These are phyloP conservation scores for Diplocarpon rosae DNA, from an alignment of 2,329 filamentous ascomycete species.

Conservation along the genomic window DNA sequence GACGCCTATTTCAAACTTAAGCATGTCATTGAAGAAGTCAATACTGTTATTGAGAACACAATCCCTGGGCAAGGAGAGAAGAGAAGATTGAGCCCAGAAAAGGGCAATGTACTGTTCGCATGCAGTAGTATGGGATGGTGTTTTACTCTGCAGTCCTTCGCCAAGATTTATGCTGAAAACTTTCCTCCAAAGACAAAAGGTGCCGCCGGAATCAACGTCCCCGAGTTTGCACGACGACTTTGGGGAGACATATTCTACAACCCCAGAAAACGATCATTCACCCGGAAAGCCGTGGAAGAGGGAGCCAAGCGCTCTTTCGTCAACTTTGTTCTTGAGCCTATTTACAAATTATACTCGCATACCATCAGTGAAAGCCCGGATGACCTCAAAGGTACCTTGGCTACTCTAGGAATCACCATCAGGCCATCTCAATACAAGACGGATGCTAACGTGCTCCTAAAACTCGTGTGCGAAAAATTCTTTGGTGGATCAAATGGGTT, in stretches of 20 bases:
- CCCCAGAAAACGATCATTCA: constrained; percentile 80
- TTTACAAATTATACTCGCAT: constrained; percentile 95
- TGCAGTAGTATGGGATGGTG: constrained; percentile 93
- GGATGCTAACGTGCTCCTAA: constrained; percentile 81
- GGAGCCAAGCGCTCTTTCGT: constrained; percentile 78
- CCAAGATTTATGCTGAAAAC: constrained; percentile 88
- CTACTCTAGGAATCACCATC: constrained; percentile 67
- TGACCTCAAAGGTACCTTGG: constrained; percentile 69
- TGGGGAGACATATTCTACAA: constrained; percentile 99
- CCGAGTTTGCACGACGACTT: constrained; percentile 73
- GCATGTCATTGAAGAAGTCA: constrained; percentile 97
- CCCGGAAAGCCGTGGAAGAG: constrained; percentile 74
- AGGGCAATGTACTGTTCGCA: constrained; percentile 95
- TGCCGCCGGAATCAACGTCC: constrained; percentile 56
- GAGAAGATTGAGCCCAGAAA: constrained; percentile 81
- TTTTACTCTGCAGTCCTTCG: constrained; percentile 88
- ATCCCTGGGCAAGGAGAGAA: constrained; percentile 70
- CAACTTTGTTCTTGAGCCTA: constrained; percentile 87
- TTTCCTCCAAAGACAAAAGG: constrained; percentile 39
- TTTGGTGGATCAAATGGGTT: constrained; percentile 85
- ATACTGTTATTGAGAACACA: constrained; percentile 84
- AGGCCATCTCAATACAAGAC: constrained; percentile 89
- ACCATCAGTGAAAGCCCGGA: constrained; percentile 85
- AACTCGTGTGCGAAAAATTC: constrained; percentile 86
- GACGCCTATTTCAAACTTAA: constrained; percentile 99